Base-by-base conservation (phyloP, 345 rosid species). In the Eucalyptus victrix region DNA sequence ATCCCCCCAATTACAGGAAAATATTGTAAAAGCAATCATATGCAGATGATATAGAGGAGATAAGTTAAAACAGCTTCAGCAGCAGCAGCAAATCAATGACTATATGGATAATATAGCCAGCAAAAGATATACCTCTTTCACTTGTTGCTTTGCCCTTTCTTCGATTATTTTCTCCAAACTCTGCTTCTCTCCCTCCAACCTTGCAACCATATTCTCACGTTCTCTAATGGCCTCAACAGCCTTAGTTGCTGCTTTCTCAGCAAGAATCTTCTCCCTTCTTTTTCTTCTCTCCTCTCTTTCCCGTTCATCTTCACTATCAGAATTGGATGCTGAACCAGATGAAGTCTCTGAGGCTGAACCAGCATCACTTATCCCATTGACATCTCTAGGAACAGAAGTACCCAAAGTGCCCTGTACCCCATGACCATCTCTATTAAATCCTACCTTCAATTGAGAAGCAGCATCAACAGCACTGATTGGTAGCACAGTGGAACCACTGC, bases 81-180 rank as follows among this genome's bases (percentile, higher is more conserved):
- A 67, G 90, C 67, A 32, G 56, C 42, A 80, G 34, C 51, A 83
- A 54, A 80, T 37, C 86, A 21, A 53, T 54, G 9, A 89, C 50
- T n/a, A 89, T 30, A 47, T 34, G 34, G 53, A 86, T 32, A 49
- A 69, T 51, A 49, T 62, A 45, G 62, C 9, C 42, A 62, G 44
- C 44, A 24, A 49, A n/a, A 76, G 58, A 18, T 67, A 62, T 17
- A 97, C 99, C 99, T 97, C 99, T 93, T 93, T 94, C 72, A 93
- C 99, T 91, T 96, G 99, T 89, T 97, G 99, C 92, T 94, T 97
- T 87, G 99, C 98, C 91, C 95, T 95, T 91, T 96, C 98, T 89
- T 97, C 99, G 30, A 96, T 94, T 92, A 97, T 95, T 91, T 97
- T 97, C 96, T 97, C 99, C 92, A 97, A 91, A 91, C 97, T 96